phyloP scores from a whole-genome alignment of 2,329 filamentous ascomycete species.

The Fusarium annulatum region DNA sequence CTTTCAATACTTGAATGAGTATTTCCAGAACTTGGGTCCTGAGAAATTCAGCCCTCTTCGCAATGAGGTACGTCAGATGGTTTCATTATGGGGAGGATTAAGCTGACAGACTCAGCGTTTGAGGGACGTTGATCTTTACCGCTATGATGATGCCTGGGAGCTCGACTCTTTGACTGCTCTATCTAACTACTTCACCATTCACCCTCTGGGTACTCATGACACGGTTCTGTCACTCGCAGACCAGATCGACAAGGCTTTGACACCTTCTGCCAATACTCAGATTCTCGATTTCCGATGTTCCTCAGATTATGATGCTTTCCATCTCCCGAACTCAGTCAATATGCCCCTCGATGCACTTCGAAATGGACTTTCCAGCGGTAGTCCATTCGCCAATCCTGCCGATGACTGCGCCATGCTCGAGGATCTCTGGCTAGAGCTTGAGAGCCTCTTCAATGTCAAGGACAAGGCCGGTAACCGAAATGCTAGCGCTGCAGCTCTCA shows the following conservation, averaged over 20 bases:
- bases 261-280: slow-evolving; percentile 46
- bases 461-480: slow-evolving; percentile 44
- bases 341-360: slow-evolving; percentile 55
- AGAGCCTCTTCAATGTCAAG: slow-evolving; percentile 55
- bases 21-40: slow-evolving; percentile 64
- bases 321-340: slow-evolving; percentile 59
- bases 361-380: slow-evolving; percentile 42
- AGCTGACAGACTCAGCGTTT: slow-evolving; percentile 54
- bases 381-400: slow-evolving; percentile 57
- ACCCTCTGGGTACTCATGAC: slow-evolving; percentile 40
- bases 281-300: slow-evolving; percentile 58
- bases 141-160: slow-evolving; percentile 68
- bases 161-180: slow-evolving; percentile 54
- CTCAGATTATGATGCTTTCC: slow-evolving; percentile 56
- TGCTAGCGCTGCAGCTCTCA: slow-evolving; percentile 42
- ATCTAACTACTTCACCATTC: slow-evolving; percentile 49
- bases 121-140: slow-evolving; percentile 61
- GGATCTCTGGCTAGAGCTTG: slow-evolving; percentile 61
- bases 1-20: slow-evolving; percentile 70
- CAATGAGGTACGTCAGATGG: slow-evolving; percentile 49
- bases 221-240: slow-evolving; percentile 41
- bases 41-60: slow-evolving; percentile 61
- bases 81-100: rapidly evolving
- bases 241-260: slow-evolving; percentile 43
- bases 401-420: slow-evolving; percentile 58